These are phyloP conservation scores for Beauveria rudraprayagi DNA, from an alignment of 2,329 filamentous ascomycete genomes.

Conservation along the genomic window DNA sequence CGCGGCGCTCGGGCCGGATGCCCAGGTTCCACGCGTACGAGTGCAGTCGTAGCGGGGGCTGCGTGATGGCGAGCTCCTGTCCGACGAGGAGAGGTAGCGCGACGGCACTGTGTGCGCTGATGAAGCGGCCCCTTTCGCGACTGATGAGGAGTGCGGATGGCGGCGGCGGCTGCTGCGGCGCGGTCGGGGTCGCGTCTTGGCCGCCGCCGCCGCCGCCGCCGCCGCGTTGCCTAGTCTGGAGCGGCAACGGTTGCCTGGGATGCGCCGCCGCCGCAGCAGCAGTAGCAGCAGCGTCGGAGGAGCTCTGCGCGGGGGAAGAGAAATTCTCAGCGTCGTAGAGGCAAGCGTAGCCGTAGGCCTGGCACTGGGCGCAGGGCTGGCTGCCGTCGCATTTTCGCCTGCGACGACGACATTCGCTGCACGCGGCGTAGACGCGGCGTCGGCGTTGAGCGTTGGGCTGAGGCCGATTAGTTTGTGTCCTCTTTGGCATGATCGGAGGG, in stretches of 20 bases:
- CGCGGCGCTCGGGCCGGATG: conserved; percentile 11
- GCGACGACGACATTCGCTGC: conserved; percentile 13
- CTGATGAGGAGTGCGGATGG: neutral
- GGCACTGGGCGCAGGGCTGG: conserved; percentile 12
- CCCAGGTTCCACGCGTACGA: conserved; percentile 17
- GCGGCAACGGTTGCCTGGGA: neutral
- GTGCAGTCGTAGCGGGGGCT: conserved; percentile 14
- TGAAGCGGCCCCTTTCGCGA: conserved; percentile 9
- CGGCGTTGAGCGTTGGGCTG: conserved; percentile 1
- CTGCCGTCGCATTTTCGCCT: conserved; percentile 15
- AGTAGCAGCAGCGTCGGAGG: neutral
- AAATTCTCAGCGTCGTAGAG: neutral
- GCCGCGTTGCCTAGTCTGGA: too few relatives aligned
- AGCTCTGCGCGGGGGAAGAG: neutral
- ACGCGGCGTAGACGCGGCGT: conserved; percentile 12
- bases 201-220: too few relatives aligned
- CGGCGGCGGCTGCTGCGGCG: neutral
- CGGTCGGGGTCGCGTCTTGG: neutral
- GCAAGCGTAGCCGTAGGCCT: conserved; percentile 13
- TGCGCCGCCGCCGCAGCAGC: neutral
- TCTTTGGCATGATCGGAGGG: conserved; percentile 4
- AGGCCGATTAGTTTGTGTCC: neutral
- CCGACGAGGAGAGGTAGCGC: conserved; percentile 14
- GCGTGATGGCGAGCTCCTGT: conserved; percentile 5
- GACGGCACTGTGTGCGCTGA: conserved; percentile 14